These are phyloP conservation scores for Centella asiatica DNA, from an alignment of 129 eudicot genomes.

Conservation along the genomic window DNA sequence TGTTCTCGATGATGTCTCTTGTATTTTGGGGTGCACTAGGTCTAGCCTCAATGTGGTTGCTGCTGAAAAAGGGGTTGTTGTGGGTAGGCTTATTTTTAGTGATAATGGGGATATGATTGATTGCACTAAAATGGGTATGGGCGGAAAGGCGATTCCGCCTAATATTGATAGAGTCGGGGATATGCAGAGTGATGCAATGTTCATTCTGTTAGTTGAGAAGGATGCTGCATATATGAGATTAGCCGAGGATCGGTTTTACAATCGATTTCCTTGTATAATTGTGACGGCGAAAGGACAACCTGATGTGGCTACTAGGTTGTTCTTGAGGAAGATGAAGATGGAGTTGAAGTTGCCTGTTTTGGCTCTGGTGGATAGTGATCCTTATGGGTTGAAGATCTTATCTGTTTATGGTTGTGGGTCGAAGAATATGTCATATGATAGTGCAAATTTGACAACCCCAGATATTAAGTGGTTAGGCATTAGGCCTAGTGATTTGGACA, in stretches of 20 bases:
- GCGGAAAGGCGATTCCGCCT: constrained; percentile 90
- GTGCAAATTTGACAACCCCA: constrained; percentile 89
- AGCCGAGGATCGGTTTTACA: constrained; percentile 86
- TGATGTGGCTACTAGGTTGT: constrained; percentile 89
- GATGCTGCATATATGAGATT: constrained; percentile 93
- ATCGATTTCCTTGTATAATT: constrained; percentile 80
- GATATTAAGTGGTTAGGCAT: constrained; percentile 93
- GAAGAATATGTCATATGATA: constrained; percentile 94
- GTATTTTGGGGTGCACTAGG: constrained; percentile 80
- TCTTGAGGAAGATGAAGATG: constrained; percentile 82
- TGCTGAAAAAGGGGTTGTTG: constrained; percentile 90
- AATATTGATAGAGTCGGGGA: constrained; percentile 93
- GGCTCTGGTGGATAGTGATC: constrained; percentile 94
- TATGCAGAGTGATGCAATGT: constrained; percentile 91
- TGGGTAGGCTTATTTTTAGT: constrained; percentile 67
- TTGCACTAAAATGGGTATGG: constrained; percentile 94
- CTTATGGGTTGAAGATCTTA: constrained; percentile 88
- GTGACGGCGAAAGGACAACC: constrained; percentile 91
- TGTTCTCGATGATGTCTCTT: constrained; percentile 81
- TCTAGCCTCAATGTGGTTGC: constrained; percentile 81
- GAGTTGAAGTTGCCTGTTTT: constrained; percentile 82
- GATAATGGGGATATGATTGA: constrained; percentile 94
- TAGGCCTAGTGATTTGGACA: constrained; percentile 96
- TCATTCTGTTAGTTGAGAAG: constrained; percentile 74
- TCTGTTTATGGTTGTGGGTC: constrained; percentile 96